phyloP scores from a whole-genome alignment of 345 rosid species.

The Syzygium grande region DNA sequence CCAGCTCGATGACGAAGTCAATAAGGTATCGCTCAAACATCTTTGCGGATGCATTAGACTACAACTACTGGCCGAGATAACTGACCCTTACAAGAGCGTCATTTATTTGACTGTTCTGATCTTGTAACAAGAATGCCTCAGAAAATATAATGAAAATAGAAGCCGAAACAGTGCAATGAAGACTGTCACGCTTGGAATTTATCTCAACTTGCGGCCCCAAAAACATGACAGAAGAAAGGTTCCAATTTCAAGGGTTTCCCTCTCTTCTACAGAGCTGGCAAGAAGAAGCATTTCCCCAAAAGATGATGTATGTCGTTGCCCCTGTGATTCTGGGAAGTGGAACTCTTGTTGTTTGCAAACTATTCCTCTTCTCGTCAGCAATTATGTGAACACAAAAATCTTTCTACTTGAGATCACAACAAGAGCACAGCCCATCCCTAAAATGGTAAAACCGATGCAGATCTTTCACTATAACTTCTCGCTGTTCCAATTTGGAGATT shows the following conservation, averaged over 20 bases:
- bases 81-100: background rate
- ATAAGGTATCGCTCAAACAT: background rate
- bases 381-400: background rate
- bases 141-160: background rate
- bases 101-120: background rate
- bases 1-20: background rate
- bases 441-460: constrained; percentile 33
- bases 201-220: background rate
- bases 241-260: background rate
- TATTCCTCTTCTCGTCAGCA: background rate
- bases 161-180: background rate
- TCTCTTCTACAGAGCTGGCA: background rate
- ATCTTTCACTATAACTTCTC: constrained; percentile 41
- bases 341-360: background rate
- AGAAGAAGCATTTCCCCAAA: background rate
- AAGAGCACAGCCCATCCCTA: constrained; percentile 32
- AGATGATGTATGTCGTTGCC: background rate
- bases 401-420: constrained; percentile 9
- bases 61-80: background rate
- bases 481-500: constrained; percentile 21
- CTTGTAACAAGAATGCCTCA: background rate
- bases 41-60: background rate
- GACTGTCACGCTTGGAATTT: background rate
- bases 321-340: background rate
- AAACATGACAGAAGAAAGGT: background rate